phyloP scores from a whole-genome alignment of 805 yeast genomes.

The Cephaloascus fragrans region DNA sequence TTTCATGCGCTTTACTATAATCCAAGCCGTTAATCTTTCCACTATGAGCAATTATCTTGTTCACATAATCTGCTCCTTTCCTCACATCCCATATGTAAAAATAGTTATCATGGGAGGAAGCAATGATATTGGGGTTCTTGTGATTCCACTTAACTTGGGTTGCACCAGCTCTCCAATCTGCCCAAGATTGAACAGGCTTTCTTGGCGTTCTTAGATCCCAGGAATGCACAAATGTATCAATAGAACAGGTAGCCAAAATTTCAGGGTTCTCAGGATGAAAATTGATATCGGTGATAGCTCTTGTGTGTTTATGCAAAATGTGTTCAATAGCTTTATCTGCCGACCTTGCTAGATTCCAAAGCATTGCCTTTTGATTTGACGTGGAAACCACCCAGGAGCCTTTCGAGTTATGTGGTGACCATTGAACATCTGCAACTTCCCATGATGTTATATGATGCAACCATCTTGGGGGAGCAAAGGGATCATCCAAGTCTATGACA shows the following conservation, averaged over 20 bases:
- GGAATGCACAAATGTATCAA: conserved; percentile 75
- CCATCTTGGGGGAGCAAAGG: conserved; percentile 92
- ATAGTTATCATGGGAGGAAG: conserved; percentile 77
- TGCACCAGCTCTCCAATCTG: conserved; percentile 95
- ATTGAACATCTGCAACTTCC: conserved; percentile 98
- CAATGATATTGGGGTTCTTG: conserved; percentile 63
- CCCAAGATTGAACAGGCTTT: conserved; percentile 64
- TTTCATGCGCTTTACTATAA: conserved; percentile 53
- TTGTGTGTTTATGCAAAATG: conserved; percentile 78
- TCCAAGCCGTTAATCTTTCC: conserved; percentile 87
- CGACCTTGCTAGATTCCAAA: conserved; percentile 83
- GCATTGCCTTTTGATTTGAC: conserved; percentile 87
- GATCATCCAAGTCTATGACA: conserved; percentile 91
- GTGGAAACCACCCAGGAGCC: conserved; percentile 92
- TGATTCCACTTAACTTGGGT: conserved; percentile 93
- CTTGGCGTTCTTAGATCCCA: conserved; percentile 89
- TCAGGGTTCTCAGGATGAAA: conserved; percentile 87
- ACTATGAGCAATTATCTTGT: conserved; percentile 62
- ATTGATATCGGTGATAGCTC: conserved; percentile 94
- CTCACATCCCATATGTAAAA: conserved; percentile 85
- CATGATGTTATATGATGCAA: conserved; percentile 86
- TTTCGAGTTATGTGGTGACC: conserved; percentile 86
- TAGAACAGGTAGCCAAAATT: conserved; percentile 82
- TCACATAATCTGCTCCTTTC: conserved; percentile 68
- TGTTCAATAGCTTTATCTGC: conserved; percentile 68